phyloP scores from a whole-genome alignment of 495 filamentous ascomycete genomes.

The Tuber brumale region DNA sequence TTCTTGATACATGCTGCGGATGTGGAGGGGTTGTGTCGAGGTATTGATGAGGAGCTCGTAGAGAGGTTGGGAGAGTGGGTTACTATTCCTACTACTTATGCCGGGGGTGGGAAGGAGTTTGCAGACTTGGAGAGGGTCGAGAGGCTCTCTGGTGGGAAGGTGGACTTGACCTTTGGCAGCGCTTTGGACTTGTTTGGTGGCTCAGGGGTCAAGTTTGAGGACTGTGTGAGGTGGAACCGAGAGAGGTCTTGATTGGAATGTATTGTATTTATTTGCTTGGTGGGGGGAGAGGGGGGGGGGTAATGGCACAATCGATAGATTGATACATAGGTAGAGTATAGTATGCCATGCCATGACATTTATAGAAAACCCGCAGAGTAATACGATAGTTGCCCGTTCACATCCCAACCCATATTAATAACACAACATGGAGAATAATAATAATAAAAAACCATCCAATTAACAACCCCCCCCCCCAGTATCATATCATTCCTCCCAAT shows the following conservation, averaged over 20 bases:
- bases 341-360: constrained; percentile 2
- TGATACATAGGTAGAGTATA: constrained; percentile 3
- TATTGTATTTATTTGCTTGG: not conserved
- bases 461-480: constrained; percentile 64
- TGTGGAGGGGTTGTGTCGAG: constrained; percentile 83
- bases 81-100: constrained; percentile 87
- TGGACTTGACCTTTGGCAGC: constrained; percentile 93
- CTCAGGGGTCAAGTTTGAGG: constrained; percentile 70
- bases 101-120: constrained; percentile 72
- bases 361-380: not conserved
- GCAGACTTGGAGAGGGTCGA: constrained; percentile 44
- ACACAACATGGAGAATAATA: not conserved
- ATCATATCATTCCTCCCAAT: constrained; percentile 19
- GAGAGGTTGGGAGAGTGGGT: constrained; percentile 73
- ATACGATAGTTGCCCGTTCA: no score
- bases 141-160: constrained; percentile 64
- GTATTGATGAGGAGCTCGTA: constrained; percentile 82
- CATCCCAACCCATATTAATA: no score
- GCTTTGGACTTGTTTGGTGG: constrained; percentile 95
- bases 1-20: constrained; percentile 99
- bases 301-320: not conserved
- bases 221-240: constrained; percentile 83
- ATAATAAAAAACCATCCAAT: constrained; percentile 53
- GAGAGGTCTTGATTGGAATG: not conserved
- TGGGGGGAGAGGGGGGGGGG: not conserved